Base-by-base conservation (phyloP, 2,329 filamentous ascomycete genomes). In the Sclerotiophoma versabilis region DNA sequence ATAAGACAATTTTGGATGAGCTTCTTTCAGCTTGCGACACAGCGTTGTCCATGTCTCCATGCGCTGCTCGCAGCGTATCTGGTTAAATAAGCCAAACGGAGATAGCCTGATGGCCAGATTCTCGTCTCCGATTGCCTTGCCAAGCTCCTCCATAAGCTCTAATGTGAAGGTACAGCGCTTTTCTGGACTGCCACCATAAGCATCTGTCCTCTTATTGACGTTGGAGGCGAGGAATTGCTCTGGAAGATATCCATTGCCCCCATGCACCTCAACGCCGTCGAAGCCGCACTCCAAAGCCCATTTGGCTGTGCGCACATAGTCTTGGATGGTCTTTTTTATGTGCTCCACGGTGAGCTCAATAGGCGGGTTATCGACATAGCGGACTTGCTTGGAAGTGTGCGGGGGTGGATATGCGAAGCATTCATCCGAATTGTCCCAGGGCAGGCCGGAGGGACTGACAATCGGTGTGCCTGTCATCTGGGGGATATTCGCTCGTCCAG, bases 251-350 rank as follows among this genome's bases (percentile, higher is more conserved):
- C 80, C 80, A 55, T 82, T 83, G 4, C 69, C 79, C 2, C 68
- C 72, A 56, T 83, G 81, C 12, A 83, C 66, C 57, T 83, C 81
- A 2, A 83, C 77, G 1, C 80, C 81, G 54, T 83, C 81, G 36
- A 83, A 86, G 0, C 84, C 84, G 78, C 79, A 38, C 42, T 81
- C 79, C 22, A 87, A 77, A 0, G 84, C 84, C 70, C 76, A 83
- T 47, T 70, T 73, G 4, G 81, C 79, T 1, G 81, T 79, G 30
- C 70, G 64, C 15, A 70, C 78, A 47, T 78, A 82, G 37, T 79
- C 77, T 0, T 54, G 50, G 23, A 81, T 76, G 7, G 70, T 76
- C 1, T 57, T 41, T 25, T 71, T 59, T 63, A 84, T 83, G 20
- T 81, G 81, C 0, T 77, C 73, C 20, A 78, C 70, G 0, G 77